Conservation (phyloP, 306 rosid genomes). For the Trifolium fragiferum region DNA sequence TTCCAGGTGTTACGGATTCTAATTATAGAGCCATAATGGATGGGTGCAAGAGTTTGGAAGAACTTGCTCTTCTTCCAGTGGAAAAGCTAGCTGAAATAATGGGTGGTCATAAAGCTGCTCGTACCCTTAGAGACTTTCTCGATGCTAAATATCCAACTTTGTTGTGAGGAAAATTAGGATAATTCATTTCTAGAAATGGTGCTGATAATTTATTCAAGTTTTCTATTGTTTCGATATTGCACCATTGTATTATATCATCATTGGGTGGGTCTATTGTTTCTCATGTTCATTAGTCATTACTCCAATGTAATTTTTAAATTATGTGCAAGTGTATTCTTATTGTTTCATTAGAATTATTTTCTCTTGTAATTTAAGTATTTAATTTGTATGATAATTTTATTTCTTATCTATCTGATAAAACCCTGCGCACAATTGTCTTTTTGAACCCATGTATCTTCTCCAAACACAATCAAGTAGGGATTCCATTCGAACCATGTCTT, state of each 20-base stretch:
- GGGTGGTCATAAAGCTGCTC: conserved; percentile 97
- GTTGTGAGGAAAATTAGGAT: conserved; percentile 48
- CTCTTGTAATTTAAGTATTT: neutral
- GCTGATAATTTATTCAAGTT: conserved; percentile 18
- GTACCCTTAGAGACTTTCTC: conserved; percentile 86
- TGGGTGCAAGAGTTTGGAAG: conserved; percentile 86
- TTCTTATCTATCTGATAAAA: too few species aligned
- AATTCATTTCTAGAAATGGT: conserved; percentile 27
- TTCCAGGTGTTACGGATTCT: conserved; percentile 90
- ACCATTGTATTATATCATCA: conserved; percentile 15
- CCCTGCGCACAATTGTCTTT: too few species aligned
- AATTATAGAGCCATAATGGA: conserved; percentile 92
- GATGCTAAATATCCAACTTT: conserved; percentile 97
- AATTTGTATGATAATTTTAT: too few species aligned
- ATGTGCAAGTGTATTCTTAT: conserved; percentile 16
- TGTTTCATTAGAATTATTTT: neutral
- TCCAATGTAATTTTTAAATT: conserved; percentile 30
- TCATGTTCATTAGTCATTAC: conserved; percentile 28
- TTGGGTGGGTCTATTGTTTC: conserved; percentile 22
- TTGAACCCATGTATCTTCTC: too few species aligned
- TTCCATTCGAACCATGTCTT: too few species aligned
- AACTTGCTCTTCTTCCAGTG: conserved; percentile 82
- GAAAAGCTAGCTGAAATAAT: conserved; percentile 77
- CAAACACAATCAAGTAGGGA: too few species aligned
- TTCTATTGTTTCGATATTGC: conserved; percentile 28